Base-by-base conservation (phyloP, 768 basidiomycete species). In the Boletus sensibilis region DNA sequence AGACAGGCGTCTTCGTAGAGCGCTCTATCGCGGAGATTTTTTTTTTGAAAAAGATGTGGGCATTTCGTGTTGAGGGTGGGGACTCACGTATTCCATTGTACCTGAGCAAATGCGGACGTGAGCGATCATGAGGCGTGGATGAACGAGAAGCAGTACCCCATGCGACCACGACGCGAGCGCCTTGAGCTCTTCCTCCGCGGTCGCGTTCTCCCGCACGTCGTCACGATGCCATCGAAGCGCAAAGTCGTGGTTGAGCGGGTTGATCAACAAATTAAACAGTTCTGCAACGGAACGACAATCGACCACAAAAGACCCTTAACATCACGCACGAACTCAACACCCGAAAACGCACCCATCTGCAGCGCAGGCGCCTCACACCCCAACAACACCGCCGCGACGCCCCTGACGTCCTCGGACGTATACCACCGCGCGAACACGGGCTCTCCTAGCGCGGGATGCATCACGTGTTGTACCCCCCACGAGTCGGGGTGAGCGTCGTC, bases 161-260 rank as follows among this genome's bases (percentile, higher is more conserved):
- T 83, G 78, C 49, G 85, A 82, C 80, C 84, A 87, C 34, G 79
- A 70, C 10, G 71, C 68, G 2, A 92, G 79, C 5, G 83, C 83
- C 12, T 71, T 66, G 1, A 65, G 67, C 62, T 92, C 90, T 59
- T 91, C 86, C 13, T 85, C 82, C 18, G 75, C 68, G 0, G 74
- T 79, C 0, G 83, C 87, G 23, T 76, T 73, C 63, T 84, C 84
- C 29, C 70, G 74, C 6, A 92, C 79, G 68, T 90, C 90, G 58
- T 92, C 90, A 3, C 90, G 80, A 67, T 91, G 90, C 88, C 90
- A 91, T 38, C 88, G 76, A 49, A 91, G 74, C 2, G 88, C 86
- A 68, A 90, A 91, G 44, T 84, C 77, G 56, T 85, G 83, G 5
- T 68, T 63, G 11, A 75, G 53, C 0, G 89, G 90, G 65, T 91